These are phyloP conservation scores for Myrmaecium sp. DNA, from an alignment of 2,329 filamentous ascomycete species.

Conservation along the genomic window DNA sequence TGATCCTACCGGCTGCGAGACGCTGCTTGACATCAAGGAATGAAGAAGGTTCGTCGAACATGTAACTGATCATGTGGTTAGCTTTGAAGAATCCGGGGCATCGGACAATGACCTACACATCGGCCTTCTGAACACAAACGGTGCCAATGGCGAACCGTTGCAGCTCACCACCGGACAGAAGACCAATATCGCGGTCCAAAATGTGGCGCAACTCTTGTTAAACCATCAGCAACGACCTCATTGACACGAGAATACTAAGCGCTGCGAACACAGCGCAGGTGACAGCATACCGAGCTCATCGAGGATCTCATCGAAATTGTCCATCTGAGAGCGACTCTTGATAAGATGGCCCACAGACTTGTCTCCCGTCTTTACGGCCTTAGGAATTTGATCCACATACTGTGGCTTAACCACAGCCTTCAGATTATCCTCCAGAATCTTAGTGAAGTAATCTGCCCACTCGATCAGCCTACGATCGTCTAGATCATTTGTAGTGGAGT, in stretches of 20 bases:
- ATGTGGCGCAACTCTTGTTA: slow-evolving; percentile 67
- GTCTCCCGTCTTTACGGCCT: slow-evolving; percentile 66
- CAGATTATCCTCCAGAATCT: slow-evolving; percentile 88
- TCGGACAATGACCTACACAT: slow-evolving; percentile 24
- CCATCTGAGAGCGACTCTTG: slow-evolving; percentile 56
- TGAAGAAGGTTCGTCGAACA: slow-evolving; percentile 98
- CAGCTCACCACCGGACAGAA: slow-evolving; percentile 91
- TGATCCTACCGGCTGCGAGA: slow-evolving; percentile 79
- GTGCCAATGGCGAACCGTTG: slow-evolving; percentile 96
- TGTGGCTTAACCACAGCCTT: slow-evolving; percentile 98
- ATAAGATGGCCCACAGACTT: slow-evolving; percentile 69
- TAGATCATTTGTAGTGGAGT: neutral
- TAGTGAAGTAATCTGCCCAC: slow-evolving; percentile 85
- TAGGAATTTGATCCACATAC: slow-evolving; percentile 96
- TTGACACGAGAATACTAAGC: slow-evolving; percentile 1
- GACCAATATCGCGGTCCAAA: slow-evolving; percentile 74
- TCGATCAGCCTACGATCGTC: slow-evolving; percentile 9
- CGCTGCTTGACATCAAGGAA: slow-evolving; percentile 99
- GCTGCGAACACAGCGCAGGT: too few species aligned
- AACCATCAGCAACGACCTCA: slow-evolving; percentile 4
- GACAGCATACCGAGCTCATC: slow-evolving; percentile 46
- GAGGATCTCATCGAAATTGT: slow-evolving; percentile 66
- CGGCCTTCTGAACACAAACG: slow-evolving; percentile 87
- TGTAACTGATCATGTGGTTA: slow-evolving; percentile 46
- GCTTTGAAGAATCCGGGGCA: slow-evolving; percentile 4